These are phyloP conservation scores for Aspergillus nidulans DNA, from an alignment of 495 filamentous ascomycete genomes.

Conservation along the genomic window DNA sequence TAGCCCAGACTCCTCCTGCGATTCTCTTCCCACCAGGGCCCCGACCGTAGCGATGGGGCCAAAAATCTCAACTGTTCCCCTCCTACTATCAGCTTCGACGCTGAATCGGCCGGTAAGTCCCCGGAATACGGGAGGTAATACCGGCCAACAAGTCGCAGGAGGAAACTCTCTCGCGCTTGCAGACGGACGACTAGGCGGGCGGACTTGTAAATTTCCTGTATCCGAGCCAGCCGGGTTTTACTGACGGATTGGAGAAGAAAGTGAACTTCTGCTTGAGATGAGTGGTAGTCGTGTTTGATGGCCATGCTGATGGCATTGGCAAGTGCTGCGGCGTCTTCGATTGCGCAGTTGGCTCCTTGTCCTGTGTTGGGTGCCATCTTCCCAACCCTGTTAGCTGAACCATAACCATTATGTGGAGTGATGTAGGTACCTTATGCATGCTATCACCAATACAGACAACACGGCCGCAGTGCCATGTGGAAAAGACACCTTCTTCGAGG, in stretches of 20 bases:
- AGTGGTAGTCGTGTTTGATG: background rate
- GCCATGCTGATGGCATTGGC: constrained; percentile 5
- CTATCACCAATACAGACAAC: constrained; percentile 18
- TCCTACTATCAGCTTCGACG: constrained; percentile 8
- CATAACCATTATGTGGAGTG: constrained; percentile 23
- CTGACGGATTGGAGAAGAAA: background rate
- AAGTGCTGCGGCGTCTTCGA: constrained; percentile 20
- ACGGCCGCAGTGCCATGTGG: constrained; percentile 19
- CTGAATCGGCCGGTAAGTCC: constrained; percentile 8
- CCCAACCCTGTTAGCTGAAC: background rate
- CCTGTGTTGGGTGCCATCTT: constrained; percentile 30
- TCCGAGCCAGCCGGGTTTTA: background rate
- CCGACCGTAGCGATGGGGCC: background rate
- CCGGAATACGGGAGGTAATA: constrained; percentile 14
- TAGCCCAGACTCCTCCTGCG: background rate
- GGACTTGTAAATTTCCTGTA: constrained; percentile 4
- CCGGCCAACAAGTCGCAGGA: constrained; percentile 6
- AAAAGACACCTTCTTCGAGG: constrained; percentile 20
- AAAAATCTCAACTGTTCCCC: constrained; percentile 3
- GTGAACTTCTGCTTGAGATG: background rate
- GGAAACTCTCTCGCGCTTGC: constrained; percentile 12
- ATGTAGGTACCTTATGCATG: constrained; percentile 27
- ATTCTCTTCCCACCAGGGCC: constrained; percentile 1
- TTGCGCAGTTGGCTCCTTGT: constrained; percentile 26
- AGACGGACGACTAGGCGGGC: constrained; percentile 8